Base-by-base conservation (phyloP, 1,284 basidiomycete species). In the Sporisorium graminicola region DNA sequence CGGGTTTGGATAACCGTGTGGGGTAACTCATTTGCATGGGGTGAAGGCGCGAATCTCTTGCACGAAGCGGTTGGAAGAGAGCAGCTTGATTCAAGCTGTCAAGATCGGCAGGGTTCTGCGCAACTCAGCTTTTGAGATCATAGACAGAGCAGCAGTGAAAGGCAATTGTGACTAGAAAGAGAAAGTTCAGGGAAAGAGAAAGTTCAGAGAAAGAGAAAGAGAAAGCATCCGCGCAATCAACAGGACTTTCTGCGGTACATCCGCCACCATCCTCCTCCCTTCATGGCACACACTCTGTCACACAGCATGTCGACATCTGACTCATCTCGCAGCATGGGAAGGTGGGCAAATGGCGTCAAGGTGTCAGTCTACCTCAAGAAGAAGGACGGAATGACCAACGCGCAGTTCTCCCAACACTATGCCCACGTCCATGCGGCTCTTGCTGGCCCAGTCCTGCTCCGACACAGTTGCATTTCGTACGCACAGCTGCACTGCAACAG, bases 371-470 rank as follows among this genome's bases (percentile, higher is more conserved):
- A 43, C n/a, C 59, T 68, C 49, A 61, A 53, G 35, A 68, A 68
- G 49, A 63, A 63, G 40, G 33, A 63, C 37, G 60, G n/a, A 27
- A 42, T 58, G 18, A 50, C 51, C 20, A 56, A 63, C 18, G 29
- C 46, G n/a, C 49, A 68, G 33, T 68, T 68, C 51, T 58, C 44
- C n/a, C 50, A 54, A 2, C 58, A 68, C 44, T 68, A 68, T 22
- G 52, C 55, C 0, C 26, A 63, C 24, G 50, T 31, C 5, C 66
- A 68, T 44, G 66, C 60, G n/a, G 35, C 44, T 16, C 35, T 68
- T 3, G 56, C 66, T 14, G 47, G 46, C 33, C 60, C 66, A 6
- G 52, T 57, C 4, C 40, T 68, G 27, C 44, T 68, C 44, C 46
- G 35, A 44, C 55, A 62, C 46, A 42, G 44, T 4, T 68, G 66